Conservation (phyloP, 179 eudicot species). For the Spinacia oleracea region DNA sequence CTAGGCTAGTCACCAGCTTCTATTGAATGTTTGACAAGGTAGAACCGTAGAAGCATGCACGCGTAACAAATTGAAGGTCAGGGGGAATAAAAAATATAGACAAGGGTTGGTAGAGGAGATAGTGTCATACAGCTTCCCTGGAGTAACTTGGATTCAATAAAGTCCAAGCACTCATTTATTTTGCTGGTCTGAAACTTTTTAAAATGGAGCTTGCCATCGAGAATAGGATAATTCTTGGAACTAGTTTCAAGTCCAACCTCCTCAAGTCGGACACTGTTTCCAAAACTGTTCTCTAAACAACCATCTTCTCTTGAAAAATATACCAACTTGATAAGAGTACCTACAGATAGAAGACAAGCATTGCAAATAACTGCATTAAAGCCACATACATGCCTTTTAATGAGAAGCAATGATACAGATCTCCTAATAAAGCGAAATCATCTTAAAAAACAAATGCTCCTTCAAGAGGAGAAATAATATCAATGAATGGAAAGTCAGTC, state of each 20-base stretch:
- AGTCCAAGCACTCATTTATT: slow-evolving; percentile 80
- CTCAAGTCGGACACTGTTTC: slow-evolving; percentile 34
- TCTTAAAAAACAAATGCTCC: not conserved
- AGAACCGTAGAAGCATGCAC: slow-evolving; percentile 13
- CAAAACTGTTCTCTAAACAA: slow-evolving; percentile 27
- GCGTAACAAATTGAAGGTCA: not conserved
- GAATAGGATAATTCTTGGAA: slow-evolving; percentile 36
- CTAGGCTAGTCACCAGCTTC: not conserved
- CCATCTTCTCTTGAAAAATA: slow-evolving; percentile 54
- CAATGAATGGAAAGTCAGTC: not conserved
- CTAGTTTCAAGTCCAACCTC: slow-evolving; percentile 36
- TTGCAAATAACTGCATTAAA: slow-evolving; percentile 8
- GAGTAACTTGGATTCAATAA: slow-evolving; percentile 68
- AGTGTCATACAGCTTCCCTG: slow-evolving; percentile 50
- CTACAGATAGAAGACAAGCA: slow-evolving; percentile 36
- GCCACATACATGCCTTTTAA: not conserved
- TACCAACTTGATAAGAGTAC: slow-evolving; percentile 85
- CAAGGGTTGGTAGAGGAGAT: not conserved
- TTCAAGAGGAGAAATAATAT: not conserved
- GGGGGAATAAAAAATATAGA: not conserved
- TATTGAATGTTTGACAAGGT: not conserved
- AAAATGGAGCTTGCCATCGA: slow-evolving; percentile 76
- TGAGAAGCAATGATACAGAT: slow-evolving; percentile 6
- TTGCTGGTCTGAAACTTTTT: slow-evolving; percentile 78
- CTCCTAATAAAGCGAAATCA: not conserved